A percentile compares a stretch with the other conserved stretches of the same genome.
phyloP scores from a whole-genome alignment of 1,139 yeast species.

The Saccharomyces hybrid region DNA sequence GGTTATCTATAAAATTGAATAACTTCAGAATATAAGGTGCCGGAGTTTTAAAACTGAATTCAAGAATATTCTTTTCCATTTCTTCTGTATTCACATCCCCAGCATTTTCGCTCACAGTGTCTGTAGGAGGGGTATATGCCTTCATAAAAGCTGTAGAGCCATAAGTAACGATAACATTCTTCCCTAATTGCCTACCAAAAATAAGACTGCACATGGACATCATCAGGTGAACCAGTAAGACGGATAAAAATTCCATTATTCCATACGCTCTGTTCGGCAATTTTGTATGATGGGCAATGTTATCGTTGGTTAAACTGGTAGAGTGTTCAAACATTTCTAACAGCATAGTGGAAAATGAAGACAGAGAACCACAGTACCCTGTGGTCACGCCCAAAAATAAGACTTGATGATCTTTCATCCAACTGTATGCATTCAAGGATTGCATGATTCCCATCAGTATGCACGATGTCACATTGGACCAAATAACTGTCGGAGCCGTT shows the following conservation, averaged over 20 bases:
- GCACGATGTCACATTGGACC: slow-evolving; percentile 80
- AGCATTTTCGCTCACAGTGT: background rate
- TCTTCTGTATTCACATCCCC: background rate
- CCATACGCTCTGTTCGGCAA: slow-evolving; percentile 73
- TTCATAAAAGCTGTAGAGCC: background rate
- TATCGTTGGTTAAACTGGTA: slow-evolving; percentile 38
- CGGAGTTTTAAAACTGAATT: slow-evolving; percentile 1
- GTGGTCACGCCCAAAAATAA: slow-evolving; percentile 63
- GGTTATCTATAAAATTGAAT: slow-evolving; percentile 7
- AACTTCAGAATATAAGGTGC: slow-evolving; percentile 1
- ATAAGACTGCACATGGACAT: slow-evolving; percentile 18
- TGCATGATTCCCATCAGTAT: slow-evolving; percentile 52
- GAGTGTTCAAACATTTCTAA: slow-evolving; percentile 48
- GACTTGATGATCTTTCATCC: slow-evolving; percentile 18
- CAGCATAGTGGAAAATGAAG: slow-evolving; percentile 72
- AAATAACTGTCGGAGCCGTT: slow-evolving; percentile 47
- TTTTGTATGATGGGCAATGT: slow-evolving; percentile 34
- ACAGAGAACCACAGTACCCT: slow-evolving; percentile 80
- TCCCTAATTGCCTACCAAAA: slow-evolving; percentile 29
- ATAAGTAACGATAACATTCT: slow-evolving; percentile 10
- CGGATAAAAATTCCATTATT: slow-evolving; percentile 50
- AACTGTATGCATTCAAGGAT: slow-evolving; percentile 12
- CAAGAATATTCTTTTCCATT: background rate
- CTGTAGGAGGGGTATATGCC: background rate
- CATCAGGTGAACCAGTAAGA: slow-evolving; percentile 29